A percentile compares a stretch with the other conserved stretches of the same genome.
phyloP scores from a whole-genome alignment of 2,329 filamentous ascomycete genomes.

The Scedosporium aurantiacum region DNA sequence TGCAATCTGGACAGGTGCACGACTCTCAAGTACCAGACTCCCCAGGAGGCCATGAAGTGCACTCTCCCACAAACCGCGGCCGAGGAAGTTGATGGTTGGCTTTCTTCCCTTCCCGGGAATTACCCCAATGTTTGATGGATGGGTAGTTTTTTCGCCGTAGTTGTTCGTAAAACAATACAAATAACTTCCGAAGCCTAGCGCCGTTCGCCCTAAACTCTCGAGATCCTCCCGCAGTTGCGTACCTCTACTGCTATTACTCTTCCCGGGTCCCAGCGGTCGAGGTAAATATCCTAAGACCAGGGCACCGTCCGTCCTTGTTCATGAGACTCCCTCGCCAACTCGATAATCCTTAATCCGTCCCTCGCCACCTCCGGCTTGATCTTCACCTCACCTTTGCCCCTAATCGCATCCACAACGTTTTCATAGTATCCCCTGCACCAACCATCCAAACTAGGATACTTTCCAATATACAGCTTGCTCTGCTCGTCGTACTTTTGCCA shows the following conservation, averaged over 20 bases:
- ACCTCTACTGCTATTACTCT: neutral
- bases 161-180: neutral
- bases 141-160: neutral
- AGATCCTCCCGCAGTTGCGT: neutral
- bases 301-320: constrained; percentile 19
- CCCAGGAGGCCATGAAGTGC: constrained; percentile 35
- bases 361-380: constrained; percentile 27
- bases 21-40: constrained; percentile 32
- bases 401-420: constrained; percentile 27
- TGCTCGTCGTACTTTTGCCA: constrained; percentile 19
- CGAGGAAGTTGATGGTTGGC: constrained; percentile 36
- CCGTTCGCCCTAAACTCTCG: too few species aligned
- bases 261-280: neutral
- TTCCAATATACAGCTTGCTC: constrained; percentile 22
- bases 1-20: constrained; percentile 37
- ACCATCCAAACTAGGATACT: constrained; percentile 26
- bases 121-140: neutral
- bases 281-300: constrained; percentile 14
- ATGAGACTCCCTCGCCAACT: constrained; percentile 29
- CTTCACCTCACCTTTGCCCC: constrained; percentile 24
- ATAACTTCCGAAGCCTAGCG: too few species aligned
- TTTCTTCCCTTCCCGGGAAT: neutral
- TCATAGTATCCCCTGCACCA: constrained; percentile 28
- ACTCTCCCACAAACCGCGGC: constrained; percentile 32
- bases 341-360: constrained; percentile 27